Percentiles rank a stretch among this genome's conserved stretches.
These are phyloP conservation scores for Kuraishia cidri DNA, from an alignment of 805 yeast species.

Conservation along the genomic window DNA sequence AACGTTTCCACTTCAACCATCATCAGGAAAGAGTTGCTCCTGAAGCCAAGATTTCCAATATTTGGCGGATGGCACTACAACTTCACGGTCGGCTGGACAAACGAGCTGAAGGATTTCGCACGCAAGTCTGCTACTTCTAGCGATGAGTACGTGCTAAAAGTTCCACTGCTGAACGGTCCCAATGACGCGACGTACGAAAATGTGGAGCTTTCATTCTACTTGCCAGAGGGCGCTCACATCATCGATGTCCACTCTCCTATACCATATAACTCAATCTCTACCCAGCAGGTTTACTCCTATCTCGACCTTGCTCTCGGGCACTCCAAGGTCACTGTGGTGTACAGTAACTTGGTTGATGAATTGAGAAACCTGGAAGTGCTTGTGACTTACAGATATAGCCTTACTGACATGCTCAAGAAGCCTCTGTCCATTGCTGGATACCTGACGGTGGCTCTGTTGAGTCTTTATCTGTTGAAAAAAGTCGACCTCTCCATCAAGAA, in stretches of 20 bases:
- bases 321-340: conserved; percentile 55
- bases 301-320: conserved; percentile 77
- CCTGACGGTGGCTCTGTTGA: conserved; percentile 49
- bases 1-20: conserved; percentile 73
- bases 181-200: conserved; percentile 56
- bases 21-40: conserved; percentile 33
- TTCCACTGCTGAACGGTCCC: conserved; percentile 73
- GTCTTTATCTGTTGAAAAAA: conserved; percentile 38
- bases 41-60: conserved; percentile 88
- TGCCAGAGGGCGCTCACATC: conserved; percentile 81
- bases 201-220: conserved; percentile 50
- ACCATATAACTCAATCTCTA: conserved; percentile 19
- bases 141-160: conserved; percentile 46
- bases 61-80: conserved; percentile 96
- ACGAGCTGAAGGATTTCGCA: conserved; percentile 43
- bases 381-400: conserved; percentile 55
- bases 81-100: conserved; percentile 93
- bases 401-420: conserved; percentile 45
- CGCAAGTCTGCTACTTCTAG: conserved; percentile 25
- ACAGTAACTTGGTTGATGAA: conserved; percentile 60
- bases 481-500: conserved; percentile 26
- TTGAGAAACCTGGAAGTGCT: conserved; percentile 45
- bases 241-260: conserved; percentile 51
- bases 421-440: conserved; percentile 59
- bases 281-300: conserved; percentile 34